A percentile compares a stretch with the other conserved stretches of the same genome.
Conservation (phyloP, 2,329 filamentous ascomycete species). For the Scedosporium dehoogii region DNA sequence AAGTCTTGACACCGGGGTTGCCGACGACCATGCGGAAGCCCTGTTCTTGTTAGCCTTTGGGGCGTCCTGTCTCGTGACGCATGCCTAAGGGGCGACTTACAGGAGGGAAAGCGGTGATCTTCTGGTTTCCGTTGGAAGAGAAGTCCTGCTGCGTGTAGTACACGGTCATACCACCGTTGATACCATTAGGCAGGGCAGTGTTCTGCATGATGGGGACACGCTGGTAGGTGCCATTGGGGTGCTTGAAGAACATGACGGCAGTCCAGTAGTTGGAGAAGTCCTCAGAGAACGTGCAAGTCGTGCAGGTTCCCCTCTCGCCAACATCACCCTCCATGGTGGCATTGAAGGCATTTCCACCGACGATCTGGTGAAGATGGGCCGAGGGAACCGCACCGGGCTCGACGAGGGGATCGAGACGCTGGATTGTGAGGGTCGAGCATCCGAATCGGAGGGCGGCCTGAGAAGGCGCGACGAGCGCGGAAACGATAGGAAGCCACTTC, state of each 20-base stretch:
- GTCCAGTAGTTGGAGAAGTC: conserved; percentile 13
- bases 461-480: conserved; percentile 2
- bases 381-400: conserved; percentile 38
- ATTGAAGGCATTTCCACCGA: conserved; percentile 41
- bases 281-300: conserved; percentile 10
- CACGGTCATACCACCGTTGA: conserved; percentile 30
- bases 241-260: conserved; percentile 10
- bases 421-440: conserved; percentile 39
- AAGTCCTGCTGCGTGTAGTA: conserved; percentile 30
- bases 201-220: conserved; percentile 11
- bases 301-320: conserved; percentile 8
- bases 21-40: conserved; percentile 40
- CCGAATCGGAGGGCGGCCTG: conserved; percentile 24
- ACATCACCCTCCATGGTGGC: conserved; percentile 26
- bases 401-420: conserved; percentile 28
- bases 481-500: conserved; percentile 3
- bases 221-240: conserved; percentile 10
- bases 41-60: conserved; percentile 8
- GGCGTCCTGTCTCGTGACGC: conserved; percentile 12
- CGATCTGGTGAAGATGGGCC: conserved; percentile 48
- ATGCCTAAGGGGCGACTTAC: conserved; percentile 21
- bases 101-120: conserved; percentile 34
- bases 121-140: conserved; percentile 17
- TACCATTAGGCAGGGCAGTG: conserved; percentile 10
- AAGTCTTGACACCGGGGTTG: conserved; percentile 22